Evolutionary conservation across 306 rosid genomes (phyloP).

Genomic region (Inga oerstediana): DNA sequence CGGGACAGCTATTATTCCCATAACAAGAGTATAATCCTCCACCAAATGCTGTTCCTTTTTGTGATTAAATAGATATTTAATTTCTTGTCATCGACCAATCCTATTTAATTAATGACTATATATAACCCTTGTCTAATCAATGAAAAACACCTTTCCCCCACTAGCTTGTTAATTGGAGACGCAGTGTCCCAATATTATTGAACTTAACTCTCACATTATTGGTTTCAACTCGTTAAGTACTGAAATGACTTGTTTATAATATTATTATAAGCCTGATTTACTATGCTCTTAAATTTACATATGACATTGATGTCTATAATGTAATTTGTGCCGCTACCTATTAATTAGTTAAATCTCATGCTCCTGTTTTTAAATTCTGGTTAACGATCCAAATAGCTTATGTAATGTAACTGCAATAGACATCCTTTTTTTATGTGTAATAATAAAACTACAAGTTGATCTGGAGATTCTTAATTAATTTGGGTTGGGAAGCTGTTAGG

Average conservation of each 20-base stretch:
- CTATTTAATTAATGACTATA: background rate
- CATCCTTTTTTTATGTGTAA: background rate
- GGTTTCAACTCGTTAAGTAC: background rate
- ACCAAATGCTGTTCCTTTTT: conserved; percentile 19
- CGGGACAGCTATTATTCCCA: conserved; percentile 29
- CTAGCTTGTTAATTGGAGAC: conserved; percentile 29
- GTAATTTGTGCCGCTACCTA: conserved; percentile 18
- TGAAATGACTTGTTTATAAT: background rate
- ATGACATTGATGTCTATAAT: background rate
- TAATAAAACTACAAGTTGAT: background rate
- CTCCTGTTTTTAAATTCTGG: conserved; percentile 8
- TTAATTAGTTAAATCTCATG: background rate
- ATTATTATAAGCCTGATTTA: background rate
- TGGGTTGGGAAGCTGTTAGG: conserved; percentile 21
- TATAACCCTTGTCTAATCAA: conserved; percentile 22
- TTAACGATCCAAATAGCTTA: background rate
- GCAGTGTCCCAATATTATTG: conserved; percentile 37
- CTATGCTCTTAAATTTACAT: conserved; percentile 18
- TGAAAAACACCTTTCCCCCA: conserved; percentile 33
- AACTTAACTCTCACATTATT: conserved; percentile 5
- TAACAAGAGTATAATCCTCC: conserved; percentile 30
- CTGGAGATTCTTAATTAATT: background rate
- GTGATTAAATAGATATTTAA: conserved; percentile 11
- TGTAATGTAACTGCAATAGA: background rate
- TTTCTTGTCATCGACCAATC: conserved; percentile 32